Evolutionary conservation across 306 rosid species (phyloP), one percentile per base, ranked within the genome.

Genomic region (Cucumis cinereus): DNA sequence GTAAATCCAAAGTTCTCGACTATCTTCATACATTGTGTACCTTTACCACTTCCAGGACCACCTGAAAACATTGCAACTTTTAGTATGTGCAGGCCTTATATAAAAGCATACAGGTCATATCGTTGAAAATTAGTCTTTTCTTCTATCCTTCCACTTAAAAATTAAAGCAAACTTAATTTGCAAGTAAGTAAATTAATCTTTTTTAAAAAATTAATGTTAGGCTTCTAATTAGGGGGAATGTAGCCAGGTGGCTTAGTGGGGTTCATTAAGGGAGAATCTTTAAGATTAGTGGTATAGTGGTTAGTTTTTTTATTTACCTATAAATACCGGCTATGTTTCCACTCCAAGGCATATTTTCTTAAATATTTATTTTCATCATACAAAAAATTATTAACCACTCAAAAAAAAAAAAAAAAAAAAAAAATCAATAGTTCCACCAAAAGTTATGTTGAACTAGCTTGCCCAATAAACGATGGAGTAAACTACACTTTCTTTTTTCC

Each of bases 1-100:
- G 87, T 90, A 80, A 87, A 88, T 80, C 96, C 96, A 79, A 78
- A 94, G 52, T 90, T 85, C 66, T 89, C 95, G 45, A 90, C 97
- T 22, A 92, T 92, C 87, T 77, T 94, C 75, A 49, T 83, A 80
- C 99, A 94, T 81, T 92, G 99, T 59, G 99, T 94, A 38, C 97
- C 99, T 84, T 92, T 94, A 52, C 99, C 99, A 78, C 93, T 87
- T 53, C 97, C 97, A 78, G 99, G 97, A 6, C 99, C 97, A 53
- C 99, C 99, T 94, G 79, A 83, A 75, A 71, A 77, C 15, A 23
- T 57, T 50, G 2, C 61, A n/a, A 12, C 11, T 55, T 14, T 50
- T 30, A 53, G n/a, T 28, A 45, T 45, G 47, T 47, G 23, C 14
- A 47, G 58, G 40, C 23, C 20, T 23, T 22, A 14, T 47, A 24